These are phyloP conservation scores for Pseudogymnoascus sp. DNA, from an alignment of 2,329 filamentous ascomycete species.

Conservation along the genomic window DNA sequence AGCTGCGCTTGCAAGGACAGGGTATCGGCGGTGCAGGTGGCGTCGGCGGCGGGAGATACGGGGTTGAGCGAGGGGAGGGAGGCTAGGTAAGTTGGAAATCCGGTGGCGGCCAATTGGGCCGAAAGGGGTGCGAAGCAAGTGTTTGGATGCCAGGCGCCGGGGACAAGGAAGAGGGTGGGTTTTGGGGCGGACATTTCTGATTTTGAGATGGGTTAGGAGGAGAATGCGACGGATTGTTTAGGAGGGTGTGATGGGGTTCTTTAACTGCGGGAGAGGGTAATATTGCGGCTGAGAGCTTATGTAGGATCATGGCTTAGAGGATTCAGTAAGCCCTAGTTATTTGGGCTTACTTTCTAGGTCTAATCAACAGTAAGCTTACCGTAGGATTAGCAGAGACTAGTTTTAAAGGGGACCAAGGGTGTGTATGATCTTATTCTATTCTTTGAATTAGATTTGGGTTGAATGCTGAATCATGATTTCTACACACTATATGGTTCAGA, in stretches of 20 bases:
- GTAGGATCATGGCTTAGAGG: neutral
- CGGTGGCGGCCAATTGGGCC: neutral
- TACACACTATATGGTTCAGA: neutral
- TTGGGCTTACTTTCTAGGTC: neutral
- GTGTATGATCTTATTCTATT: too few relatives aligned
- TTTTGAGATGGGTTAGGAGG: neutral
- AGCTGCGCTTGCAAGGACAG: neutral
- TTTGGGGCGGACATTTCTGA: neutral
- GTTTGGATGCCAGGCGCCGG: constrained; percentile 38
- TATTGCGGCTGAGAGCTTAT: neutral
- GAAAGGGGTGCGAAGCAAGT: neutral
- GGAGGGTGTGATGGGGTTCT: neutral
- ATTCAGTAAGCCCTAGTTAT: neutral
- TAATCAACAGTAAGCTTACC: neutral
- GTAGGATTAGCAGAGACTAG: neutral
- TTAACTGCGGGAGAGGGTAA: neutral
- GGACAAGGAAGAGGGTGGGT: constrained; percentile 38
- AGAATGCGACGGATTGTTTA: neutral
- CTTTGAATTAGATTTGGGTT: too few relatives aligned
- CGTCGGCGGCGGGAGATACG: neutral
- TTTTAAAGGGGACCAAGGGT: too few relatives aligned
- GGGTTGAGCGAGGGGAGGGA: constrained; percentile 7
- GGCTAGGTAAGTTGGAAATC: neutral
- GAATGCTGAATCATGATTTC: too few relatives aligned
- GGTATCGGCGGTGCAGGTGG: constrained; percentile 7